Conservation (phyloP, 257 asterid species). For the Przewalskia tangutica region DNA sequence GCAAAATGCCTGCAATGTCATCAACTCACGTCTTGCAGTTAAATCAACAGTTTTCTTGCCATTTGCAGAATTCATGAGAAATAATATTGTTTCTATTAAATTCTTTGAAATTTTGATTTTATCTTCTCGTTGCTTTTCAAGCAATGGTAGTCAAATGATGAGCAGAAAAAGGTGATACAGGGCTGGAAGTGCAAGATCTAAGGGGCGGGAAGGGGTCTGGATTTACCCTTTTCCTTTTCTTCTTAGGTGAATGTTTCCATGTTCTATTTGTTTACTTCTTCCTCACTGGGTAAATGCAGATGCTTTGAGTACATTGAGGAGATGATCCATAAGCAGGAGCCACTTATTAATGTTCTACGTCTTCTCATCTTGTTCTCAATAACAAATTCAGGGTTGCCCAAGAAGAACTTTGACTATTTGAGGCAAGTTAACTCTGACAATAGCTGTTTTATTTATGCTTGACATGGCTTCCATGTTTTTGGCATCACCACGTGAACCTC, state of each 20-base stretch:
- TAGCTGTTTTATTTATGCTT: neutral
- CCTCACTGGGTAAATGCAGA: slow-evolving; percentile 34
- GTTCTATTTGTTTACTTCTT: neutral
- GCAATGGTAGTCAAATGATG: neutral
- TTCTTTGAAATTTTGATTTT: neutral
- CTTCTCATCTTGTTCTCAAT: slow-evolving; percentile 70
- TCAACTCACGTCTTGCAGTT: neutral
- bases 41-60: neutral
- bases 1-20: neutral
- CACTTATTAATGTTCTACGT: slow-evolving; percentile 68
- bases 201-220: neutral
- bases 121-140: neutral
- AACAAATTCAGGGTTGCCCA: slow-evolving; percentile 89
- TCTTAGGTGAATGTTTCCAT: neutral
- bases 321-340: slow-evolving; percentile 92
- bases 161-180: neutral
- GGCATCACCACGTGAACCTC: neutral
- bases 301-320: slow-evolving; percentile 91
- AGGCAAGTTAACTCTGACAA: slow-evolving; percentile 41
- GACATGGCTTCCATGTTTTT: neutral
- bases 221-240: neutral
- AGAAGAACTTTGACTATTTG: slow-evolving; percentile 72
- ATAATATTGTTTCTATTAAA: neutral
- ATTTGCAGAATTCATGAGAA: neutral
- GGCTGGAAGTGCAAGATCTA: neutral